Percentiles rank a stretch among this genome's conserved stretches.
Evolutionary conservation across 768 basidiomycete species (phyloP).

Genomic region (Tephrocybe sp.): DNA sequence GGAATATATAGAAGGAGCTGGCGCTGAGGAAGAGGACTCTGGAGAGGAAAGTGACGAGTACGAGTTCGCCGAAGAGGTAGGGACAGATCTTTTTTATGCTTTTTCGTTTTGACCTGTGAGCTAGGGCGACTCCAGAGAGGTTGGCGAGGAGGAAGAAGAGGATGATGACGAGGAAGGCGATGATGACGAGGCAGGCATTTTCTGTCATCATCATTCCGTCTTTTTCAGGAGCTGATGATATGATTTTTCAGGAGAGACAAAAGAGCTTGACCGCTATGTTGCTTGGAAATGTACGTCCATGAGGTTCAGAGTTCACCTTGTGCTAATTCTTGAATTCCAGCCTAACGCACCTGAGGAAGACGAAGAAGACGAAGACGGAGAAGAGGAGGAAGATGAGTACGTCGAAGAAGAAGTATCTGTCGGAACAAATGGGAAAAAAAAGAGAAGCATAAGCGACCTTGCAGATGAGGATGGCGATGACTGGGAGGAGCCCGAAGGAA

Average conservation of each 20-base stretch:
- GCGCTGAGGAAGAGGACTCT: slow-evolving; percentile 10
- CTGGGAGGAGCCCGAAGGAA: slow-evolving; percentile 28
- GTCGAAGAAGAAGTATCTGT: slow-evolving; percentile 12
- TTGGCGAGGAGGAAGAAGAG: slow-evolving; percentile 15
- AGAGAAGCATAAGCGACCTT: slow-evolving; percentile 33
- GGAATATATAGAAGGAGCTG: slow-evolving; percentile 2
- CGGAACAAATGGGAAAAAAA: slow-evolving; percentile 29
- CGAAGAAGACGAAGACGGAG: slow-evolving; percentile 33
- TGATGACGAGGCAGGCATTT: slow-evolving; percentile 11
- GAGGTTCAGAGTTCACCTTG: background rate
- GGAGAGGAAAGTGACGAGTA: slow-evolving; percentile 23
- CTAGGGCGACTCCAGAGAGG: slow-evolving; percentile 11
- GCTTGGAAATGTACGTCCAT: slow-evolving; percentile 15
- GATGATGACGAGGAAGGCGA: slow-evolving; percentile 16
- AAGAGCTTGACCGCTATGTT: slow-evolving; percentile 18
- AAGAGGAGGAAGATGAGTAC: slow-evolving; percentile 21
- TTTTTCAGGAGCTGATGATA: background rate
- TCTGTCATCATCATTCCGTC: background rate
- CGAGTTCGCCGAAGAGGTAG: slow-evolving; percentile 17
- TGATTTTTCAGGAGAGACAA: slow-evolving; percentile 3
- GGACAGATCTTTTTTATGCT: background rate
- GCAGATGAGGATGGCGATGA: slow-evolving; percentile 22
- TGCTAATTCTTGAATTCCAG: slow-evolving; percentile 14
- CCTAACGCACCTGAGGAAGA: slow-evolving; percentile 26
- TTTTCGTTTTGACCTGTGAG: background rate